phyloP scores from a whole-genome alignment of 2,329 filamentous ascomycete genomes.

The Ceratocystis alfenasii region DNA sequence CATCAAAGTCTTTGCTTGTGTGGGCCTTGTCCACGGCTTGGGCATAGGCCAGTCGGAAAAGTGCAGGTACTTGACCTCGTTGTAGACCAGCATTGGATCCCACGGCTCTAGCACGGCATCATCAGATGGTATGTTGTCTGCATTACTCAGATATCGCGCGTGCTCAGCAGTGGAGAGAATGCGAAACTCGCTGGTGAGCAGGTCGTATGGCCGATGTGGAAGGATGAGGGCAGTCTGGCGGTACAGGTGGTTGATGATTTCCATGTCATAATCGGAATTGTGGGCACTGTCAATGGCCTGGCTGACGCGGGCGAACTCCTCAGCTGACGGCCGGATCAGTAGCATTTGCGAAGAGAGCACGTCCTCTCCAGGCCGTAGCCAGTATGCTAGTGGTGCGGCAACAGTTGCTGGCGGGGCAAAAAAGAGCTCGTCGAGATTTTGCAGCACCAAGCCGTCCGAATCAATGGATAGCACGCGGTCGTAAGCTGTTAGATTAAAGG shows the following conservation, averaged over 20 bases:
- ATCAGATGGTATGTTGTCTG: constrained; percentile 30
- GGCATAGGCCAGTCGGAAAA: constrained; percentile 62
- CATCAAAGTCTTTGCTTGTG: constrained; percentile 15
- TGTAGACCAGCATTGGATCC: constrained; percentile 42
- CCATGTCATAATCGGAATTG: constrained; percentile 47
- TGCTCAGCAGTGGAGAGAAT: constrained; percentile 33
- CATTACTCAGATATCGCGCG: constrained; percentile 32
- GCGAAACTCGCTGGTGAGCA: constrained; percentile 51
- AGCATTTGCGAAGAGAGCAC: constrained; percentile 50
- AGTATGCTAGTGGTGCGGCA: constrained; percentile 62
- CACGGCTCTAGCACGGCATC: constrained; percentile 37
- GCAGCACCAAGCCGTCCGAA: constrained; percentile 51
- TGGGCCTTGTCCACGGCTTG: constrained; percentile 39
- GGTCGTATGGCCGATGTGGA: constrained; percentile 49
- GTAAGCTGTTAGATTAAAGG: constrained; percentile 56
- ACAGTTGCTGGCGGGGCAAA: constrained; percentile 48
- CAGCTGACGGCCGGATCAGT: constrained; percentile 46
- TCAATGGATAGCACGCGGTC: constrained; percentile 39
- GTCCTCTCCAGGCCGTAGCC: constrained; percentile 44
- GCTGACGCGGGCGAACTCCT: constrained; percentile 36
- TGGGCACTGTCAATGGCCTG: constrained; percentile 24
- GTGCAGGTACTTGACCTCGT: constrained; percentile 55
- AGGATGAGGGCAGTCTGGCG: constrained; percentile 46
- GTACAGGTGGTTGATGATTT: constrained; percentile 52
- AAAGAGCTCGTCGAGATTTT: constrained; percentile 59